Evolutionary conservation across 2,329 filamentous ascomycete species (phyloP), one percentile per base, ranked within the genome.

Genomic region (Aureobasidium sp.): DNA sequence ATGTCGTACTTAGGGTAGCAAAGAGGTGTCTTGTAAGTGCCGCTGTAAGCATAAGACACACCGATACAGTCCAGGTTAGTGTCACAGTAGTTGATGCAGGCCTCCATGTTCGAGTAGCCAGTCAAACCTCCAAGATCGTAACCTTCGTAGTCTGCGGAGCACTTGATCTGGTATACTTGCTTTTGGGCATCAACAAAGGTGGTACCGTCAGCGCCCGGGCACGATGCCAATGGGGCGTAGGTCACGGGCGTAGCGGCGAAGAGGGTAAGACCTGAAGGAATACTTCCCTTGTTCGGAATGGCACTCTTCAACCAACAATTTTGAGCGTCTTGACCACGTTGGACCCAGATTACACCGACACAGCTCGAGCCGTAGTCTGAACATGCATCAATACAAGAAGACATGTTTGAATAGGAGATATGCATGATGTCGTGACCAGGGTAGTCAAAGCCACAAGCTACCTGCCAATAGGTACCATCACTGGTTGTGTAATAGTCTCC

Each of bases 1-100:
- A 61, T 61, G 24, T 61, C 31, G 14, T 61, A 61, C 48, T 61
- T 61, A 19, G 59, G 59, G n/a, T 61, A 61, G 49, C 59, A 54
- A 14, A 54, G 52, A 14, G 49, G 59, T 11, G 48, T 54, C 48
- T 45, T 54, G 49, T 61, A 61, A n/a, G 44, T 58, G 14, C 50
- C 50, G 35, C 22, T 54, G 60, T 62, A 62, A 19, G 49, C 49
- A 33, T 63, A 63, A 7, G 58, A 54, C 2, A 63, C 49, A 49
- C 50, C 62, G 17, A 61, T 57, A 22, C 62, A 57, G 29, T 49
- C 62, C 11, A 59, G 29, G 35, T 54, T 60, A 15, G 50, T 40
- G 27, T 60, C 62, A 39, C 62, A 63, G 27, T 53, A 54, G 31
- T 53, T 52, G 12, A 63, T 45, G 22, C 62, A 63, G 7, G 33